Conservation (phyloP, 345 rosid species). For the Kandelia obovata region DNA sequence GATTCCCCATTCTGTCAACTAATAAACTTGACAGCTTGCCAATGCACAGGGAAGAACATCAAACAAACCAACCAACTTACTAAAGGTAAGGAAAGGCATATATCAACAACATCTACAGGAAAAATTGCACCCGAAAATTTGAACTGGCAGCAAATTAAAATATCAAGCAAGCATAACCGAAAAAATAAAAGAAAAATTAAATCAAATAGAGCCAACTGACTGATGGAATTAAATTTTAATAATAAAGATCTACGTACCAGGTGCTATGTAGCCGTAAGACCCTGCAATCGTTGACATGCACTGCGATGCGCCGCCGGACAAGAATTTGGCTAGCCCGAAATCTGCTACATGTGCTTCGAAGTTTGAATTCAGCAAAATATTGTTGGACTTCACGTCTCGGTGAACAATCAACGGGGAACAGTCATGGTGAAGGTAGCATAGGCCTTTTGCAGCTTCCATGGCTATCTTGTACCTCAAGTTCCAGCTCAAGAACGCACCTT, state of each 20-base stretch:
- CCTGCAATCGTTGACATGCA: slow-evolving; percentile 98
- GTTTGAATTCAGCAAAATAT: slow-evolving; percentile 71
- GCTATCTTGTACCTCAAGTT: slow-evolving; percentile 72
- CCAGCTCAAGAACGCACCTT: slow-evolving; percentile 68
- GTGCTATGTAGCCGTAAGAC: slow-evolving; percentile 95
- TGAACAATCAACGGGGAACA: slow-evolving; percentile 87
- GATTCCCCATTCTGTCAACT: too few species aligned
- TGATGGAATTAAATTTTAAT: too few species aligned
- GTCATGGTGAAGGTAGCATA: slow-evolving; percentile 93
- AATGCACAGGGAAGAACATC: too few species aligned
- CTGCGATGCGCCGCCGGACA: slow-evolving; percentile 71
- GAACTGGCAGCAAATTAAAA: slow-evolving; percentile 4
- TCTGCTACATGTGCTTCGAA: slow-evolving; percentile 97
- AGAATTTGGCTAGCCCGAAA: slow-evolving; percentile 89
- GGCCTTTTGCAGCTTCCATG: slow-evolving; percentile 85
- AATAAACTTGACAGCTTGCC: too few species aligned
- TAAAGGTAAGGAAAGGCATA: too few species aligned
- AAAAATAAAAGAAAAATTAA: background rate
- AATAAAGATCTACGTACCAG: slow-evolving; percentile 47
- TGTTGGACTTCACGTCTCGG: slow-evolving; percentile 90
- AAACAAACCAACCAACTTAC: too few species aligned
- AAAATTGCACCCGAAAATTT: too few species aligned
- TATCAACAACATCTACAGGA: too few species aligned
- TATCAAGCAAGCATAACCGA: background rate
- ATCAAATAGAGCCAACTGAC: background rate